Conservation (phyloP, 106 monocot genomes). For the Acorus calamus region DNA sequence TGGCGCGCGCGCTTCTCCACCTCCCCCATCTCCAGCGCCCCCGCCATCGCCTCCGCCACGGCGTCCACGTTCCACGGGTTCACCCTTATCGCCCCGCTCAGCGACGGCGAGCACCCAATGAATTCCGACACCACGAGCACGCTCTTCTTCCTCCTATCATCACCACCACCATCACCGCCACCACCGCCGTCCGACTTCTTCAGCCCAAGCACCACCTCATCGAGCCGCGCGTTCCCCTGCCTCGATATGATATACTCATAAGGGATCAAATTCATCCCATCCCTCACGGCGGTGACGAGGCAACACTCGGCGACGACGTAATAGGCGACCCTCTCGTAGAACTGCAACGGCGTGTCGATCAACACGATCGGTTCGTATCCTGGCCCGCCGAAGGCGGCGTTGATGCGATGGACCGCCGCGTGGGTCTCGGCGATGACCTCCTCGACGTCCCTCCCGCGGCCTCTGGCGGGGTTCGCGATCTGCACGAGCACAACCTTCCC, state of each 20-base stretch:
- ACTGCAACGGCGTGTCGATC: constrained; percentile 43
- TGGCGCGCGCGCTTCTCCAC: constrained; percentile 43
- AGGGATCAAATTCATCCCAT: constrained; percentile 78
- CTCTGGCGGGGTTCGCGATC: constrained; percentile 63
- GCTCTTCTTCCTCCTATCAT: constrained; percentile 31
- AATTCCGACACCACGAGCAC: constrained; percentile 67
- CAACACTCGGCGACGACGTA: constrained; percentile 69
- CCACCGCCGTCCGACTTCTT: no score
- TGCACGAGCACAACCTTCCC: constrained; percentile 48
- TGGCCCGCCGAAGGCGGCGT: constrained; percentile 33
- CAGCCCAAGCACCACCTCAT: constrained; percentile 4
- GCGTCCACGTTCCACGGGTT: constrained; percentile 73
- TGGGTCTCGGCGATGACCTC: constrained; percentile 47
- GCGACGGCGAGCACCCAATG: constrained; percentile 69
- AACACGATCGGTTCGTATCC: constrained; percentile 52
- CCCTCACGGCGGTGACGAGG: constrained; percentile 57
- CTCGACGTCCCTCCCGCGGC: constrained; percentile 50
- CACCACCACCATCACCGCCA: no score
- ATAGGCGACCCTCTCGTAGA: constrained; percentile 55
- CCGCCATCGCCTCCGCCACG: constrained; percentile 59
- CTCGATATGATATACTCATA: constrained; percentile 61
- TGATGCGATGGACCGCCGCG: constrained; percentile 43
- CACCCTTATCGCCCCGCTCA: constrained; percentile 60
- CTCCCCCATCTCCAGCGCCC: constrained; percentile 49
- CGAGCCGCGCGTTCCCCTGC: constrained; percentile 46